phyloP scores from a whole-genome alignment of 2,329 filamentous ascomycete species.

The Nigrospora sphaerica region DNA sequence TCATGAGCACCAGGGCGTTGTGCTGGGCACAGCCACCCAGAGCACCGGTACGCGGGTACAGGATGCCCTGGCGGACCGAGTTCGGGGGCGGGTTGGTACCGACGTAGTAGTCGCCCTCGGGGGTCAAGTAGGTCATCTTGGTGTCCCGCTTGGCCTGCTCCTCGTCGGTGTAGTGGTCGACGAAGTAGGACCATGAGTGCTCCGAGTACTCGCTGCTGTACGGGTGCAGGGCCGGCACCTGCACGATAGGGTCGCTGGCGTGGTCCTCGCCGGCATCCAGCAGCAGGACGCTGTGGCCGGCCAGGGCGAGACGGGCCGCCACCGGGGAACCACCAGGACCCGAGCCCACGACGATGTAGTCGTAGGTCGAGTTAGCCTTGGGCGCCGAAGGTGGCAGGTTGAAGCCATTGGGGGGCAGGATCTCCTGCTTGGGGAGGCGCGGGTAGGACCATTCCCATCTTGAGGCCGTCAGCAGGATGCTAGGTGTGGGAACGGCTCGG shows the following conservation, averaged over 20 bases:
- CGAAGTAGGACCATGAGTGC: constrained; percentile 57
- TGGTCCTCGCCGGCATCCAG: constrained; percentile 36
- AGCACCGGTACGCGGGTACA: constrained; percentile 49
- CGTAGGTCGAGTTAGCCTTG: constrained; percentile 31
- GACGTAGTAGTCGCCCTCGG: constrained; percentile 42
- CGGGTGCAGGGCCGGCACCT: constrained; percentile 46
- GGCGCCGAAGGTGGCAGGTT: background rate
- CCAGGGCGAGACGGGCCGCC: constrained; percentile 53
- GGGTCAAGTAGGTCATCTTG: constrained; percentile 51
- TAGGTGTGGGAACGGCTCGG: background rate
- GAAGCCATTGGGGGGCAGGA: background rate
- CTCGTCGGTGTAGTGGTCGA: constrained; percentile 52
- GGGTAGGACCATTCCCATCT: background rate
- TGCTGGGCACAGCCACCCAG: constrained; percentile 26
- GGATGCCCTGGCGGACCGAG: constrained; percentile 42
- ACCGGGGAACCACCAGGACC: constrained; percentile 53
- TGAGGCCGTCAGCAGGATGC: background rate
- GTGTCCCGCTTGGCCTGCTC: constrained; percentile 44
- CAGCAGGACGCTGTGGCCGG: constrained; percentile 41
- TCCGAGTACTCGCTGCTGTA: constrained; percentile 47
- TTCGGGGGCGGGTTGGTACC: constrained; percentile 45
- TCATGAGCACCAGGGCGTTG: constrained; percentile 22
- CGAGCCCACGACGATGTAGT: constrained; percentile 59
- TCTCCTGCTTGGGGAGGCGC: background rate
- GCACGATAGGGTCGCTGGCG: constrained; percentile 38